Evolutionary conservation across 179 eudicot genomes (phyloP).

Genomic region (Spinacia oleracea): DNA sequence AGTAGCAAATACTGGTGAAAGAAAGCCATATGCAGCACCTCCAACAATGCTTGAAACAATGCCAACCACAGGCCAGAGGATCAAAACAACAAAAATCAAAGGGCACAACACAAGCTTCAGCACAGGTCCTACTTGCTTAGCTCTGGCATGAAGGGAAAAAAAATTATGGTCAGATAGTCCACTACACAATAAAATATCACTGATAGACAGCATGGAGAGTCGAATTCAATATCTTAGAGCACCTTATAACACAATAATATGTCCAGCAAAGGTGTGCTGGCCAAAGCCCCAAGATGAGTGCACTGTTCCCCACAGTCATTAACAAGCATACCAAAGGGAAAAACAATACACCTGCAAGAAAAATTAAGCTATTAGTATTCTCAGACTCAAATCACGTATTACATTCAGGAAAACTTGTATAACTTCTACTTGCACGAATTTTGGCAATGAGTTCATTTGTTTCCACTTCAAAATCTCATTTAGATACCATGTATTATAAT

Average conservation of each 20-base stretch:
- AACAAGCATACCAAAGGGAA: slow-evolving; percentile 67
- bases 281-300: slow-evolving; percentile 83
- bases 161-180: neutral
- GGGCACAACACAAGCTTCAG: slow-evolving; percentile 70
- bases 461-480: neutral
- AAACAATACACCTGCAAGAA: slow-evolving; percentile 66
- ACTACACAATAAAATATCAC: neutral
- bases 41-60: slow-evolving; percentile 62
- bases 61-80: slow-evolving; percentile 65
- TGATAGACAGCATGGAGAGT: neutral
- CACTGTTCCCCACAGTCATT: slow-evolving; percentile 58
- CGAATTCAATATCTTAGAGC: slow-evolving; percentile 4
- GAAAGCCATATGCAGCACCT: slow-evolving; percentile 76
- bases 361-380: slow-evolving; percentile 7
- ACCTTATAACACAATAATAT: slow-evolving; percentile 68
- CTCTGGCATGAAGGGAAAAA: slow-evolving; percentile 46
- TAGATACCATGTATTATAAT: neutral
- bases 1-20: slow-evolving; percentile 84
- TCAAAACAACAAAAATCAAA: slow-evolving; percentile 39
- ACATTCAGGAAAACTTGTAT: neutral
- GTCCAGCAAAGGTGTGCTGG: slow-evolving; percentile 72
- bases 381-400: slow-evolving; percentile 17
- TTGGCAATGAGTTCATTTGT: too few species aligned
- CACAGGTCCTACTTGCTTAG: slow-evolving; percentile 77
- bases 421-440: neutral